phyloP scores from a whole-genome alignment of 306 rosid species.

The Trifolium subterraneum region DNA sequence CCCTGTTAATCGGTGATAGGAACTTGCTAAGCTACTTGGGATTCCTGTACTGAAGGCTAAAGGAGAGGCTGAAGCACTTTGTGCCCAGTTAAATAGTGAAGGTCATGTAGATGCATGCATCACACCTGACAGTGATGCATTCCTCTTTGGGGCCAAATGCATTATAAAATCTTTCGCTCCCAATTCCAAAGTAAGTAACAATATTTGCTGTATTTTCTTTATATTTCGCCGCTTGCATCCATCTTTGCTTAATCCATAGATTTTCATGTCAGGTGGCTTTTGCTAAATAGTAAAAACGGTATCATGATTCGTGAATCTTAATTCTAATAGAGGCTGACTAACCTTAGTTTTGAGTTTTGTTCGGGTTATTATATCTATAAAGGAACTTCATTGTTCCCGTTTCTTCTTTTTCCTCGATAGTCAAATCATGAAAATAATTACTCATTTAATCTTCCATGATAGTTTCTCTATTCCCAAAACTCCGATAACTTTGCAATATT shows the following conservation, averaged over 20 bases:
- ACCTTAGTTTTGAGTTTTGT: constrained; percentile 12
- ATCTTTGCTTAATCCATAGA: constrained; percentile 7
- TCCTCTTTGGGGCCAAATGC: constrained; percentile 84
- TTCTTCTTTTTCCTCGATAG: not conserved
- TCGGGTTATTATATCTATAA: not conserved
- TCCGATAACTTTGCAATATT: not conserved
- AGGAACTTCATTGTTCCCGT: not conserved
- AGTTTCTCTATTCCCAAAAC: not conserved
- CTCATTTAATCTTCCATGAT: no score
- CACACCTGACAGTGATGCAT: constrained; percentile 87
- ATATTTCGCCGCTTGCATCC: constrained; percentile 7
- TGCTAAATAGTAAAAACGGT: not conserved
- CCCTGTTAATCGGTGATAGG: constrained; percentile 54
- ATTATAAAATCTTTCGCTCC: constrained; percentile 68
- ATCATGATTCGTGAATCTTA: constrained; percentile 8
- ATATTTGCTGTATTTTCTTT: not conserved
- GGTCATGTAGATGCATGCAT: constrained; percentile 93
- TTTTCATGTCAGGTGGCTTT: constrained; percentile 3
- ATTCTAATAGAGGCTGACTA: not conserved
- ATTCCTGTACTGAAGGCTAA: constrained; percentile 85
- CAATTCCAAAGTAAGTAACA: constrained; percentile 67
- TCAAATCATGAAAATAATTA: not conserved
- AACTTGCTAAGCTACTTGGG: constrained; percentile 83
- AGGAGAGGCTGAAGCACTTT: constrained; percentile 96
- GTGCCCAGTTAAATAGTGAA: constrained; percentile 77